Evolutionary conservation across 192 early-diverging fungal genomes (phyloP), one percentile per base, ranked within the genome.

Genomic region (Podila epigama): DNA sequence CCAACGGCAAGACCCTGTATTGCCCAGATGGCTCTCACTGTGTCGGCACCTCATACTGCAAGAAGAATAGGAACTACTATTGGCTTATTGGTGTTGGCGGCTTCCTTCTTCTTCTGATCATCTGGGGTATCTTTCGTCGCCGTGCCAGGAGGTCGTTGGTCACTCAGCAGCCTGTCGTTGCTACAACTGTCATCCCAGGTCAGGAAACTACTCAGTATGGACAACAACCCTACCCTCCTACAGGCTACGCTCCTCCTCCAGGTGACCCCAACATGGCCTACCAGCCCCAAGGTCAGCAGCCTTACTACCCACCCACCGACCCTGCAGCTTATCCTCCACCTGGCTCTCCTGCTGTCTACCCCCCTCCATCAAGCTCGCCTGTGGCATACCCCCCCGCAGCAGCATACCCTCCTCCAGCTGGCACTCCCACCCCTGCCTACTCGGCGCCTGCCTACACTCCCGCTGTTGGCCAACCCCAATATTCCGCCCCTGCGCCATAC

Each of bases 191-290:
- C 11, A 36, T 66, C 33, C 5, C 53, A 36, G 52, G 52, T 8
- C 63, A 55, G 51, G 55, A 57, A 10, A 28, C 55, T 9, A 40
- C 52, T 28, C 63, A 55, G 37, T 53, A 52, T 29, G n/a, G n/a
- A n/a, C 28, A 31, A 8, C 9, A 20, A 8, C 52, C 53, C 34
- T 25, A 27, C 25, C 71, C 71, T 2, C 53, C 20, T 29, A 53
- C 56, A 18, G 32, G 9, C 7, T 77, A 37, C 32, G 60, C 66
- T 18, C 73, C 73, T n/a, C 73, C 73, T 34, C 20, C 65, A 2
- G 73, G 73, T 11, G 73, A 77, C 32, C 73, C 73, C 18, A 77
- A 77, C 51, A 37, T 68, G 48, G 73, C 73, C 22, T 77, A 77
- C 50, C 64, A 67, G 41, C 40, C 57, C 0, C 53, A 33, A 12